phyloP scores from a whole-genome alignment of 2,329 filamentous ascomycete genomes.

The Botryotinia calthae region DNA sequence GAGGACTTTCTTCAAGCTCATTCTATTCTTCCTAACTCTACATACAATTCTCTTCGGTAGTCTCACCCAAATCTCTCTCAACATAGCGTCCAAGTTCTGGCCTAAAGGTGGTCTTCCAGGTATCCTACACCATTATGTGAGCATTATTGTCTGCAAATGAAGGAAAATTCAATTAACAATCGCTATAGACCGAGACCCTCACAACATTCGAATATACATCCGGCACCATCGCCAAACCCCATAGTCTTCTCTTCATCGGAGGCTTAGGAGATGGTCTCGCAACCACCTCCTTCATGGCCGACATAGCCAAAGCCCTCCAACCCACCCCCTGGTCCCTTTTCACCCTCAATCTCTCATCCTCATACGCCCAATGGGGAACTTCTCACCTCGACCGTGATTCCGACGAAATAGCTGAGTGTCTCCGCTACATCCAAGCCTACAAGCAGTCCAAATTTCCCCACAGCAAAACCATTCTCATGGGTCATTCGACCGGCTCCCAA shows the following conservation, averaged over 20 bases:
- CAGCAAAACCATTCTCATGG: slow-evolving; percentile 61
- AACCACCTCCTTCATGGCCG: slow-evolving; percentile 48
- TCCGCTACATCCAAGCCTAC: slow-evolving; percentile 38
- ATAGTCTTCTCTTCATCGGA: slow-evolving; percentile 52
- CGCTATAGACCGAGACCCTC: slow-evolving; percentile 41
- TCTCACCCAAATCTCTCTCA: slow-evolving; percentile 44
- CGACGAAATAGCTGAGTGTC: slow-evolving; percentile 40
- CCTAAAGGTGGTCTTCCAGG: slow-evolving; percentile 37
- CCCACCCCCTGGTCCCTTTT: slow-evolving; percentile 42
- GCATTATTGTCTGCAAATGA: neutral
- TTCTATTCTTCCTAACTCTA: neutral
- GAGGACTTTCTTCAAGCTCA: neutral
- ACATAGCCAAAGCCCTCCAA: slow-evolving; percentile 44
- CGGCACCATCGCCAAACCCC: slow-evolving; percentile 36
- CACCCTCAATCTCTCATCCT: slow-evolving; percentile 43
- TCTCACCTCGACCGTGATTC: slow-evolving; percentile 42
- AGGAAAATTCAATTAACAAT: slow-evolving; percentile 11
- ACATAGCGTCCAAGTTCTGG: slow-evolving; percentile 41
- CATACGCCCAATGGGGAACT: slow-evolving; percentile 41
- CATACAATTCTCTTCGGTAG: neutral
- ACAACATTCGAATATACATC: slow-evolving; percentile 43
- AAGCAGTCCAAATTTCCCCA: slow-evolving; percentile 27
- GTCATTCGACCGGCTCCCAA: slow-evolving; percentile 66
- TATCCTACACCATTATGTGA: slow-evolving; percentile 40
- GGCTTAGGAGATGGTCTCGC: slow-evolving; percentile 53